A percentile compares a stretch with the other conserved stretches of the same genome.
Conservation (phyloP, 2,329 filamentous ascomycete species). For the Zymoseptoria crescenta region DNA sequence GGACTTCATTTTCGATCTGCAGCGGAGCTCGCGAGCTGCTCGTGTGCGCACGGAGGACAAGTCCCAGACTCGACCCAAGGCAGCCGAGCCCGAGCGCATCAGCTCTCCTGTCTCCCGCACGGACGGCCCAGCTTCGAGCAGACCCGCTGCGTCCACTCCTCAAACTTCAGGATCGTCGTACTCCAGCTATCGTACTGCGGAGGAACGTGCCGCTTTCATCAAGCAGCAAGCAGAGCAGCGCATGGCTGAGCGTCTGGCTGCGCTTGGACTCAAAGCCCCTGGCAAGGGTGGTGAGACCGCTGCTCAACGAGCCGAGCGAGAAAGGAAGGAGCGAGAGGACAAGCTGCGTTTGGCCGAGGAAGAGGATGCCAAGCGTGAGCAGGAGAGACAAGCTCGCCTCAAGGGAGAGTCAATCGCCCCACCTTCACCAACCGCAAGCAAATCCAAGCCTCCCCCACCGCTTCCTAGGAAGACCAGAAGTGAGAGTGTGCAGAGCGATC, state of each 20-base stretch:
- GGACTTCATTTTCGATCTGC: conserved; percentile 95
- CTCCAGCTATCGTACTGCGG: conserved; percentile 77
- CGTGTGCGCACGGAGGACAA: conserved; percentile 57
- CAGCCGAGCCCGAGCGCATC: conserved; percentile 21
- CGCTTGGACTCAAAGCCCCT: conserved; percentile 80
- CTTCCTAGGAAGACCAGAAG: conserved; percentile 62
- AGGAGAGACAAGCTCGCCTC: conserved; percentile 75
- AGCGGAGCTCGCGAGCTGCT: conserved; percentile 72
- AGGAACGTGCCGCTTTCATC: conserved; percentile 91
- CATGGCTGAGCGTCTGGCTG: conserved; percentile 92
- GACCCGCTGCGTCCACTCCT: conserved; percentile 34
- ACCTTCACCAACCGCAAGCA: conserved; percentile 42
- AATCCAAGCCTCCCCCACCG: conserved; percentile 42
- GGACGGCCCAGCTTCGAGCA: conserved; percentile 24
- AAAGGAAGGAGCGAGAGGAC: conserved; percentile 77
- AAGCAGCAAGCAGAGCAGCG: conserved; percentile 94
- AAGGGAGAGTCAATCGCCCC: conserved; percentile 65
- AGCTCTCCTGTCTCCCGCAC: conserved; percentile 22
- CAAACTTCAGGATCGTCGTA: conserved; percentile 56
- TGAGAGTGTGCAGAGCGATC: conserved; percentile 51
- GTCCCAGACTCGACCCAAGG: conserved; percentile 10
- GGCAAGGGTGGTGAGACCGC: conserved; percentile 68
- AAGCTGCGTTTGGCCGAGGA: conserved; percentile 86
- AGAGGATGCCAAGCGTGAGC: conserved; percentile 81
- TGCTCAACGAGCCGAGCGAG: conserved; percentile 78